Percentiles rank a stretch among this genome's conserved stretches.
Conservation (phyloP, 495 filamentous ascomycete species). For the Sordaria brevicollis region DNA sequence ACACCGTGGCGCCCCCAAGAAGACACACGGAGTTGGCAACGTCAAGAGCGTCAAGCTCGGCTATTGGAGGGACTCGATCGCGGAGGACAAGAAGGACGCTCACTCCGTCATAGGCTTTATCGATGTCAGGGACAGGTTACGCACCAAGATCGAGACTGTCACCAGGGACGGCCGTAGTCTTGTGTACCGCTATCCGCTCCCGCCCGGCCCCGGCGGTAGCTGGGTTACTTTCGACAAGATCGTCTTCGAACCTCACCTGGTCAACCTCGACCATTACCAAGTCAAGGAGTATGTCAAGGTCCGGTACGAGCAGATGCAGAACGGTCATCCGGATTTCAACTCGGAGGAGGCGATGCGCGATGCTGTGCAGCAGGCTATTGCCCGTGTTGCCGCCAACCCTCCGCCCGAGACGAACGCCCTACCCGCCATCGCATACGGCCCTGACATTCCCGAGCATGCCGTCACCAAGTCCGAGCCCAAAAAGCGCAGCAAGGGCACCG, state of each 20-base stretch:
- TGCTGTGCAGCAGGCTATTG: slow-evolving; percentile 31
- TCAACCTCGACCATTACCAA: slow-evolving; percentile 33
- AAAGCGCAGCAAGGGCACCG: slow-evolving; percentile 21
- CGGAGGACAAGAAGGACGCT: slow-evolving; percentile 29
- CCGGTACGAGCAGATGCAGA: slow-evolving; percentile 21
- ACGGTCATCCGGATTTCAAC: slow-evolving; percentile 22
- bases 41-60: slow-evolving; percentile 38
- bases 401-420: slow-evolving; percentile 23
- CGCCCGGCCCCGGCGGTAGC: slow-evolving; percentile 42
- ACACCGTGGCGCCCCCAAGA: slow-evolving; percentile 11
- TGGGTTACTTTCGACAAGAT: slow-evolving; percentile 46
- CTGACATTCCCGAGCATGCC: slow-evolving; percentile 28
- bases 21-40: slow-evolving; percentile 17
- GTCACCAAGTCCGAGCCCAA: slow-evolving; percentile 23
- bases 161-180: slow-evolving; percentile 29
- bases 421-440: slow-evolving; percentile 32
- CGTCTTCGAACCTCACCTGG: slow-evolving; percentile 38
- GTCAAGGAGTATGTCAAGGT: slow-evolving; percentile 48
- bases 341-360: slow-evolving; percentile 1
- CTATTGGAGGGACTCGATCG: slow-evolving; percentile 42
- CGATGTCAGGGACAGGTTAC: slow-evolving; percentile 40
- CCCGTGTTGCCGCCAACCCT: slow-evolving; percentile 22
- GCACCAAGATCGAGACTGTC: slow-evolving; percentile 36
- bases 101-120: slow-evolving; percentile 46
- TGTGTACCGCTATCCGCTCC: slow-evolving; percentile 28